Evolutionary conservation across 2,329 filamentous ascomycete genomes (phyloP).

Genomic region (Huntiella abstrusa): DNA sequence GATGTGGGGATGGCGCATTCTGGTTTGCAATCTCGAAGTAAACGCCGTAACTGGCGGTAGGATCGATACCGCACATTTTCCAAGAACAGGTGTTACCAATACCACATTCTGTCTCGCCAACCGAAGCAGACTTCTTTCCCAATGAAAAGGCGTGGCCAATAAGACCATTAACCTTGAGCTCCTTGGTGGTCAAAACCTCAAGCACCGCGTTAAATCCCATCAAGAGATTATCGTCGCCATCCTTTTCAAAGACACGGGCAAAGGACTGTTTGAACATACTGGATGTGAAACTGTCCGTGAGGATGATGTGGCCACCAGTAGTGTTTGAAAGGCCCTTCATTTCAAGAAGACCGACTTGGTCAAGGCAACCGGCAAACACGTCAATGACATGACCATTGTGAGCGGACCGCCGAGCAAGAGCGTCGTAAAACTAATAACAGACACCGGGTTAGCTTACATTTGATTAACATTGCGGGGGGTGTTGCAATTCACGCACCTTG

Average conservation of each 20-base stretch:
- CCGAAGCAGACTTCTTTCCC: slow-evolving; percentile 94
- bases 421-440: slow-evolving; percentile 63
- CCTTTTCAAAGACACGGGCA: slow-evolving; percentile 90
- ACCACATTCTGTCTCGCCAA: slow-evolving; percentile 93
- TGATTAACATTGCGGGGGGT: slow-evolving; percentile 12
- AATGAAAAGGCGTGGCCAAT: slow-evolving; percentile 93
- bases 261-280: slow-evolving; percentile 99
- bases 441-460: slow-evolving; percentile 12
- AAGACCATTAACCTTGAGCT: slow-evolving; percentile 90
- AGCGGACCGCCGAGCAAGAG: slow-evolving; percentile 76
- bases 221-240: slow-evolving; percentile 77
- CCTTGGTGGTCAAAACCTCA: slow-evolving; percentile 92
- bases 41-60: slow-evolving; percentile 78
- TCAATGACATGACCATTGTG: slow-evolving; percentile 97
- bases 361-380: slow-evolving; percentile 91
- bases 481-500: slow-evolving; percentile 39
- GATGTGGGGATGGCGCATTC: slow-evolving; percentile 66
- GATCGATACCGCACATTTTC: slow-evolving; percentile 99
- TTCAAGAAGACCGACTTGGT: slow-evolving; percentile 90
- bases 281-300: slow-evolving; percentile 95
- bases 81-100: slow-evolving; percentile 97
- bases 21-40: slow-evolving; percentile 97
- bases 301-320: slow-evolving; percentile 92
- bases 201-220: slow-evolving; percentile 98
- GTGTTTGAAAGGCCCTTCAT: slow-evolving; percentile 97